These are phyloP conservation scores for Xerocomus spinulosus DNA, from an alignment of 768 basidiomycete genomes.

Conservation along the genomic window DNA sequence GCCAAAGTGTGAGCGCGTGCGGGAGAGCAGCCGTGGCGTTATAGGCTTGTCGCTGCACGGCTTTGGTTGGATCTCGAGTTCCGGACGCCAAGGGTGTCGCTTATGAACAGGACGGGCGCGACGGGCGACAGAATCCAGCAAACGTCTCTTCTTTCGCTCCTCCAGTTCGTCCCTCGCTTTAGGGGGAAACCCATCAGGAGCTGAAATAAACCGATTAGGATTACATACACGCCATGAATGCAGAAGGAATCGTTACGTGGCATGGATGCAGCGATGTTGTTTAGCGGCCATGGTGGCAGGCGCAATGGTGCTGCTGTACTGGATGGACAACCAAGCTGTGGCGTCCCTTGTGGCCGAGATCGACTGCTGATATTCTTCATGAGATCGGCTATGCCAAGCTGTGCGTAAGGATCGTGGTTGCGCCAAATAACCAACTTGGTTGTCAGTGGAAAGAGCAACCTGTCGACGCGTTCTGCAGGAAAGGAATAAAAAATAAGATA, in stretches of 20 bases:
- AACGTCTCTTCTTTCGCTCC: constrained; percentile 12
- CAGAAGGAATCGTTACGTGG: constrained; percentile 32
- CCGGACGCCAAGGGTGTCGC: constrained; percentile 17
- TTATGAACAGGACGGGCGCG: constrained; percentile 27
- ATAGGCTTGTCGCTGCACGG: constrained; percentile 5
- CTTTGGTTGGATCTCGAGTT: constrained; percentile 4
- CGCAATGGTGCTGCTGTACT: constrained; percentile 9
- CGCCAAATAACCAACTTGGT: constrained; percentile 29
- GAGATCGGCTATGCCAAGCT: constrained; percentile 33
- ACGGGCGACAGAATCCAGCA: constrained; percentile 3
- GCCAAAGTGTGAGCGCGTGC: constrained; percentile 28
- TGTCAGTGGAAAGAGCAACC: constrained; percentile 32
- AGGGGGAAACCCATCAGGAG: constrained; percentile 35
- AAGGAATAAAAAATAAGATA: constrained; percentile 5
- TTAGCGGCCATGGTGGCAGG: constrained; percentile 24
- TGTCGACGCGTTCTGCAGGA: constrained; percentile 29
- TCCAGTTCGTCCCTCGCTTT: constrained; percentile 15
- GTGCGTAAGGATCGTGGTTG: constrained; percentile 28
- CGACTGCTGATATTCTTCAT: constrained; percentile 16
- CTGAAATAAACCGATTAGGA: constrained; percentile 25
- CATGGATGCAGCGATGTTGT: constrained; percentile 30
- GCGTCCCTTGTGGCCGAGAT: constrained; percentile 13
- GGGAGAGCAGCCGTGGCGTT: constrained; percentile 11
- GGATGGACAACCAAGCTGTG: constrained; percentile 16
- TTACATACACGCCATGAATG: not conserved